Evolutionary conservation across 352 stramenopile genomes (phyloP).

Genomic region (Halophytophthora batemanensis): DNA sequence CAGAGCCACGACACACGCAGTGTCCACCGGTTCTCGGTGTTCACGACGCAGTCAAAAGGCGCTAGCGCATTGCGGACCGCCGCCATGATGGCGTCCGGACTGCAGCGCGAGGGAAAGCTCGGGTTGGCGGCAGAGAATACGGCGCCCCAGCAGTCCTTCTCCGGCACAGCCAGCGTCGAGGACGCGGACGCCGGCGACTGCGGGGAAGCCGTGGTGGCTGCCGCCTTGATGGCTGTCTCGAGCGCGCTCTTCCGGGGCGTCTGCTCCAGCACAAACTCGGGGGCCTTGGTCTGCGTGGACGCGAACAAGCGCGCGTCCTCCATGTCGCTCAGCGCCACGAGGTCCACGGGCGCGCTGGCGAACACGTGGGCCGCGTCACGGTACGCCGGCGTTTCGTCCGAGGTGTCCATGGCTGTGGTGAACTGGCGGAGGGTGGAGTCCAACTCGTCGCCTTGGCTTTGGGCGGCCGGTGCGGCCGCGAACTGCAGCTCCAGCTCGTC

Average conservation of each 20-base stretch:
- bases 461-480: slow-evolving; percentile 1
- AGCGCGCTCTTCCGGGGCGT: background rate
- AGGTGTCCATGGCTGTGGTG: background rate
- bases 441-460: slow-evolving; percentile 11
- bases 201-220: slow-evolving; percentile 39
- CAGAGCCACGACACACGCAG: slow-evolving; percentile 52
- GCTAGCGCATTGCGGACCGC: slow-evolving; percentile 39
- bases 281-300: background rate
- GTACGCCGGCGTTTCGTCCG: slow-evolving; percentile 29
- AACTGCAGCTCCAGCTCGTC: slow-evolving; percentile 33
- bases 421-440: slow-evolving; percentile 5
- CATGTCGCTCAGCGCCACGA: slow-evolving; percentile 15
- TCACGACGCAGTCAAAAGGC: slow-evolving; percentile 40
- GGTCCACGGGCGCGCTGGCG: slow-evolving; percentile 19
- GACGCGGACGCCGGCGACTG: slow-evolving; percentile 42
- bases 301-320: no score
- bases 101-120: slow-evolving; percentile 38
- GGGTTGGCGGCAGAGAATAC: slow-evolving; percentile 56
- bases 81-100: slow-evolving; percentile 48
- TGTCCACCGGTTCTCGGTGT: slow-evolving; percentile 35
- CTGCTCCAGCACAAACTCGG: slow-evolving; percentile 21
- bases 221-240: no score
- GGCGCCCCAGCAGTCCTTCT: slow-evolving; percentile 39
- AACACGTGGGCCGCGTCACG: slow-evolving; percentile 50
- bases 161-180: slow-evolving; percentile 34